phyloP scores from a whole-genome alignment of 2,329 filamentous ascomycete genomes.

The Cadophora sp. region DNA sequence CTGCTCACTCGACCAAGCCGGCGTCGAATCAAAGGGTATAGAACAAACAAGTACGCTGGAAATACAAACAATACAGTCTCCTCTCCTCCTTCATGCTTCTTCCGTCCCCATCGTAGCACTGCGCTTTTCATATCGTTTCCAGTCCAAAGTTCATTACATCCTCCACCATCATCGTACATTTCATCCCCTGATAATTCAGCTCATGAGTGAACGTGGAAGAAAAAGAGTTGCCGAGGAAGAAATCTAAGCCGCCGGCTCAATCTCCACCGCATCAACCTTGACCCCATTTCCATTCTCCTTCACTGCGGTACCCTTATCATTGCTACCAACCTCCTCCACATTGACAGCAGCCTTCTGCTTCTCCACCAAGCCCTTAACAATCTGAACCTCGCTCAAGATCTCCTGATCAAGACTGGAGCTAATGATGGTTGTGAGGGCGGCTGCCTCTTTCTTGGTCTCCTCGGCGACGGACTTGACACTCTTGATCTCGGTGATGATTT shows the following conservation, averaged over 20 bases:
- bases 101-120: neutral
- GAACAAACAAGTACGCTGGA: conserved; percentile 19
- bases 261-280: conserved; percentile 30
- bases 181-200: neutral
- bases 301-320: conserved; percentile 32
- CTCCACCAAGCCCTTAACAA: conserved; percentile 24
- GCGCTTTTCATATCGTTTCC: neutral
- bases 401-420: conserved; percentile 15
- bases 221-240: neutral
- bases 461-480: conserved; percentile 23
- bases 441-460: conserved; percentile 22
- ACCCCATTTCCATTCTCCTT: conserved; percentile 32
- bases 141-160: conserved; percentile 1
- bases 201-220: neutral
- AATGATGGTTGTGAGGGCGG: conserved; percentile 18
- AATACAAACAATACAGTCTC: conserved; percentile 8
- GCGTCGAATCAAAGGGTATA: conserved; percentile 30
- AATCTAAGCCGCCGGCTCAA: conserved; percentile 20
- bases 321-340: conserved; percentile 25
- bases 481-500: conserved; percentile 30
- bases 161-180: conserved; percentile 18
- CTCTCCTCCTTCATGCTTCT: neutral
- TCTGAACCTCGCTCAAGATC: conserved; percentile 29
- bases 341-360: conserved; percentile 18
- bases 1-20: conserved; percentile 1